Conservation (phyloP, 192 early-diverging fungal species). For the Chytriomyces hyalinus region DNA sequence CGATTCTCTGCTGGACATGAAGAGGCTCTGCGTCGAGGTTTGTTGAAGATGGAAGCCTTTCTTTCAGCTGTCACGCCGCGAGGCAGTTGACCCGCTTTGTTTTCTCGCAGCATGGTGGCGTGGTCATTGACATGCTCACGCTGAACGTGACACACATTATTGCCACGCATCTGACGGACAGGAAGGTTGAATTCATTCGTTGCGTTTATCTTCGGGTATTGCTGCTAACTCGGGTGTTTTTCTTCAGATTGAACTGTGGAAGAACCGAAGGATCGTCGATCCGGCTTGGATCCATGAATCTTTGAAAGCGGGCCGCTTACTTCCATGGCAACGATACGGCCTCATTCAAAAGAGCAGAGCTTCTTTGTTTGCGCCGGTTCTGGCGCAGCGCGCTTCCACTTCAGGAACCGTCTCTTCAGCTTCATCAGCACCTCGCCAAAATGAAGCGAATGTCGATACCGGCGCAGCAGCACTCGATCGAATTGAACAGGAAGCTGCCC, state of each 20-base stretch:
- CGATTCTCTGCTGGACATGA: constrained; percentile 21
- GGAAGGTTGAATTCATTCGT: constrained; percentile 4
- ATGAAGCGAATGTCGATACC: too few species aligned
- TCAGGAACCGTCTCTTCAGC: not conserved
- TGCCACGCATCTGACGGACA: constrained; percentile 37
- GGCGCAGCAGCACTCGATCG: constrained; percentile 6
- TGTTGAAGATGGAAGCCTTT: not conserved
- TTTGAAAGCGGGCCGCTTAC: constrained; percentile 57
- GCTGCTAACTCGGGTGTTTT: constrained; percentile 37
- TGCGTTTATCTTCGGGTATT: not conserved
- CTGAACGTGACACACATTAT: constrained; percentile 54
- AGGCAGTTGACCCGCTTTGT: too few species aligned
- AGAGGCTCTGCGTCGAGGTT: constrained; percentile 15
- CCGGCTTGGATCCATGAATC: constrained; percentile 78
- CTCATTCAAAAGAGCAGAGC: constrained; percentile 9
- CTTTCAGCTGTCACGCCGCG: too few species aligned
- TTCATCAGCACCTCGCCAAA: too few species aligned
- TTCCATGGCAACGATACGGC: constrained; percentile 70
- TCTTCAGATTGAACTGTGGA: constrained; percentile 31
- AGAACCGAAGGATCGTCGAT: constrained; percentile 47
- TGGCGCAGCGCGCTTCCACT: constrained; percentile 1
- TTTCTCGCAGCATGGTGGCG: constrained; percentile 38
- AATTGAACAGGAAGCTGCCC: not conserved
- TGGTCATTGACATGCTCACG: constrained; percentile 39
- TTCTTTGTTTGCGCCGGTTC: constrained; percentile 9